Evolutionary conservation across 208 protist genomes (phyloP).

Genomic region (Crithidia thermophila): DNA sequence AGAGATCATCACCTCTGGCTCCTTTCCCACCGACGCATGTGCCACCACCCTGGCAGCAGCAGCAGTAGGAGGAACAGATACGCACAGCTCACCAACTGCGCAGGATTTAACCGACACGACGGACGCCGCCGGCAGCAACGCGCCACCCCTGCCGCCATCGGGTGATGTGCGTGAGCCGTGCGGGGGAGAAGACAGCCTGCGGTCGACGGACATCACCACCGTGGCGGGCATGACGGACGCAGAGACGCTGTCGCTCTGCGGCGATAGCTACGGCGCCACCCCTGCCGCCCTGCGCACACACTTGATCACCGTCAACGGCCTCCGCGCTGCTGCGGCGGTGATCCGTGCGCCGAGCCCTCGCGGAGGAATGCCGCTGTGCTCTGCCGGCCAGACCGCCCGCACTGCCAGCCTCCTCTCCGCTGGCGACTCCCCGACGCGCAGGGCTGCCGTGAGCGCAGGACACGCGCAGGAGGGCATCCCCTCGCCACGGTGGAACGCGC

Average conservation of each 20-base stretch:
- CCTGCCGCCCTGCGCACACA: background rate
- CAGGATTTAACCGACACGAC: background rate
- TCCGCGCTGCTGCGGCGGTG: background rate
- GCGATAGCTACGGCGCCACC: slow-evolving; percentile 4
- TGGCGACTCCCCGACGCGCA: background rate
- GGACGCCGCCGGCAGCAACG: background rate
- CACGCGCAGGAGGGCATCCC: too few relatives aligned
- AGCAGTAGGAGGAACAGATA: too few relatives aligned
- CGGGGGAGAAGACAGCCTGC: slow-evolving; percentile 12
- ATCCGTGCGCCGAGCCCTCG: background rate
- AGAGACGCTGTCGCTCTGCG: slow-evolving; percentile 9
- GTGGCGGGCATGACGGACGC: slow-evolving; percentile 17
- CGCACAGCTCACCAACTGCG: too few relatives aligned
- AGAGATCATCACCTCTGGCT: background rate
- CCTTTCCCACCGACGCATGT: background rate
- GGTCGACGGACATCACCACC: slow-evolving; percentile 10
- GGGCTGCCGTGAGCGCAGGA: too few relatives aligned
- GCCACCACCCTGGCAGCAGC: too few relatives aligned
- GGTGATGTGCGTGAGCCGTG: background rate
- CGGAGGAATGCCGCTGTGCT: too few relatives aligned
- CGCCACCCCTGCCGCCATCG: background rate
- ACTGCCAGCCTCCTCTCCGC: background rate
- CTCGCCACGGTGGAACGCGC: background rate
- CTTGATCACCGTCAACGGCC: background rate
- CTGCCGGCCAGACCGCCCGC: background rate